Base-by-base conservation (phyloP, 2,329 filamentous ascomycete genomes). In the Aspergillus sp. region DNA sequence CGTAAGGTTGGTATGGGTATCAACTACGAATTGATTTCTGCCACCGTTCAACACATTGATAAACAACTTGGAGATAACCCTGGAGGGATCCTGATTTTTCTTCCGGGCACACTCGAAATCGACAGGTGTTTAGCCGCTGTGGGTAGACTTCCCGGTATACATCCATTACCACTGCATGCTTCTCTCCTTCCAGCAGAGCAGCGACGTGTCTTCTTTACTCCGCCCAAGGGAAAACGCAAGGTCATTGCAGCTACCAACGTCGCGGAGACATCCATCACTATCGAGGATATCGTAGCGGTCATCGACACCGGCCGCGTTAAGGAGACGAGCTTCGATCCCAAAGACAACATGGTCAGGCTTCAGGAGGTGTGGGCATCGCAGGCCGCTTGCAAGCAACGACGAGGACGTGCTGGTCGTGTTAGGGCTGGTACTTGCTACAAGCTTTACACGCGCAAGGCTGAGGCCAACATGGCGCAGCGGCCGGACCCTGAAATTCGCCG, bases 181-280 rank as follows among this genome's bases (percentile, higher is more conserved):
- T 96, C 90, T 0, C 78, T 98, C 1, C 84, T 94, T 60, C 91
- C 91, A 7, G 79, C 79, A 2, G 91, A 97, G 59, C 93, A 98
- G 67, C 85, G 87, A 51, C 80, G 83, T 20, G 93, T 98, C 0
- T 98, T 98, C 64, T 77, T 81, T 23, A 76, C 77, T 12, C 73
- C 93, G 4, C 90, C 91, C 0, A 66, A 73, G 2, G 90, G 90
- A 0, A 90, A 88, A 69, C 80, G 93, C 32, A 98, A 98, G 69
- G 82, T 98, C 10, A 87, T 98, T 30, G 88, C 91, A 5, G 88
- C 93, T 1, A 98, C 93, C 41, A 98, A 98, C 60, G 91, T 98
- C 2, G 93, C 93, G 2, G 93, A 98, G 67, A 98, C 93, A 0
- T 97, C 93, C 2, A 97, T 98, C 65, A 98, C 93, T 0, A 98